phyloP scores from a whole-genome alignment of 108 stramenopile species.

The Discostella pseudostelligera region DNA sequence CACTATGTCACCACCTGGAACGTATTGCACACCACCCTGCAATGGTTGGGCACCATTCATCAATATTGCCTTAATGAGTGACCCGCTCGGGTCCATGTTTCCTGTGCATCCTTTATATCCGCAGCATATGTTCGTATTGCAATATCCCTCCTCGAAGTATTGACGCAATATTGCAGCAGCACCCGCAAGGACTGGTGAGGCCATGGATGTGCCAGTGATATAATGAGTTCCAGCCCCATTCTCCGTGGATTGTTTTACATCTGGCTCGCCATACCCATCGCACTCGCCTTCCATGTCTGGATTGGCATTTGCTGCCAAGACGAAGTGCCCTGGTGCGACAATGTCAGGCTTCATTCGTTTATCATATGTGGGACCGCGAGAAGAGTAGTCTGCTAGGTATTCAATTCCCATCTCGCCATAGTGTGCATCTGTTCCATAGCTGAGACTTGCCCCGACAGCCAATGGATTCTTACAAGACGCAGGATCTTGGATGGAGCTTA shows the following conservation, averaged over 20 bases:
- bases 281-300: slow-evolving; percentile 35
- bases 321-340: slow-evolving; percentile 68
- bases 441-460: slow-evolving; percentile 59
- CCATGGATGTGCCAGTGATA: slow-evolving; percentile 62
- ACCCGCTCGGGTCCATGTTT: slow-evolving; percentile 57
- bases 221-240: slow-evolving; percentile 22
- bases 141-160: slow-evolving; percentile 70
- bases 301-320: slow-evolving; percentile 56
- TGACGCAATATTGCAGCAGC: slow-evolving; percentile 76
- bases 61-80: slow-evolving; percentile 74
- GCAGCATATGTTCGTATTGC: slow-evolving; percentile 35
- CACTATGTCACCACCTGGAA: slow-evolving; percentile 29
- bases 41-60: slow-evolving; percentile 64
- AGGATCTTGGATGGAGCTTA: slow-evolving; percentile 54
- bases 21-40: slow-evolving; percentile 37
- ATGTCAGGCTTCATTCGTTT: slow-evolving; percentile 83
- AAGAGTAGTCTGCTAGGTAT: slow-evolving; percentile 64
- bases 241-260: background rate
- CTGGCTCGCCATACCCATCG: slow-evolving; percentile 29
- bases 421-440: slow-evolving; percentile 37
- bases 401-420: slow-evolving; percentile 40
- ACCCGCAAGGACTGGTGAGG: slow-evolving; percentile 78
- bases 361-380: slow-evolving; percentile 68
- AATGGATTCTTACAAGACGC: slow-evolving; percentile 68
- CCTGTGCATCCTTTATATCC: slow-evolving; percentile 54